A percentile compares a stretch with the other conserved stretches of the same genome.
These are phyloP conservation scores for Orobanche coerulescens DNA, from an alignment of 257 asterid species.

Conservation along the genomic window DNA sequence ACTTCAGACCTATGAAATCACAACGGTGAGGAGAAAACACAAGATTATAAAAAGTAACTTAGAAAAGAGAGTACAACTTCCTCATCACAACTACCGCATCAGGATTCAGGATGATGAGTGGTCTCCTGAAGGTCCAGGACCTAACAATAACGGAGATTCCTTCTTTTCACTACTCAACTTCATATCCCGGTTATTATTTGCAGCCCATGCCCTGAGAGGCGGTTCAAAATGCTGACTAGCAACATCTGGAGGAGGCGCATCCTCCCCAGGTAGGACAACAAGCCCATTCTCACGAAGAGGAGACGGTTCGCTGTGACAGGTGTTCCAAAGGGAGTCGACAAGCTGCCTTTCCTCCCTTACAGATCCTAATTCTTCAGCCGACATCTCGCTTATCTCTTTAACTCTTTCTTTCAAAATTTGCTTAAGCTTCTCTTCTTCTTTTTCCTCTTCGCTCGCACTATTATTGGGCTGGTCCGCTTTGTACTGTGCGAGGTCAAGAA, in stretches of 20 bases:
- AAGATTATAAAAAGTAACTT: background rate
- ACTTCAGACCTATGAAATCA: no score
- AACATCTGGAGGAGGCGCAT: conserved; percentile 76
- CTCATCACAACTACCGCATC: no score
- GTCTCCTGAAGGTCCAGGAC: conserved; percentile 34
- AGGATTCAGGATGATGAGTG: background rate
- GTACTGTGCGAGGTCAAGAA: conserved; percentile 54
- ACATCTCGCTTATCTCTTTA: conserved; percentile 48
- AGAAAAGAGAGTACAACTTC: no score
- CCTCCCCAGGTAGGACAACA: conserved; percentile 69
- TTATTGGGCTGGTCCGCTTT: conserved; percentile 23
- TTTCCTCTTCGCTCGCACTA: conserved; percentile 35
- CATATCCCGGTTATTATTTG: conserved; percentile 39
- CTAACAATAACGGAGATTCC: conserved; percentile 55
- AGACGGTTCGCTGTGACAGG: conserved; percentile 54
- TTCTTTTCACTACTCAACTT: conserved; percentile 35
- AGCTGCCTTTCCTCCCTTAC: conserved; percentile 76
- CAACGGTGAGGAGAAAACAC: no score
- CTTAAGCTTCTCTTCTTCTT: conserved; percentile 56
- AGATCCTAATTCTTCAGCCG: conserved; percentile 68
- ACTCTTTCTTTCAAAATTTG: conserved; percentile 60
- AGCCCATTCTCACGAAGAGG: conserved; percentile 71
- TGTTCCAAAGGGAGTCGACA: conserved; percentile 75
- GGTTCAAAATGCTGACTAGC: conserved; percentile 75
- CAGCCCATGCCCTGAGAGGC: conserved; percentile 78